Conservation (phyloP, 2,329 filamentous ascomycete genomes). For the Aspergillus terreus region DNA sequence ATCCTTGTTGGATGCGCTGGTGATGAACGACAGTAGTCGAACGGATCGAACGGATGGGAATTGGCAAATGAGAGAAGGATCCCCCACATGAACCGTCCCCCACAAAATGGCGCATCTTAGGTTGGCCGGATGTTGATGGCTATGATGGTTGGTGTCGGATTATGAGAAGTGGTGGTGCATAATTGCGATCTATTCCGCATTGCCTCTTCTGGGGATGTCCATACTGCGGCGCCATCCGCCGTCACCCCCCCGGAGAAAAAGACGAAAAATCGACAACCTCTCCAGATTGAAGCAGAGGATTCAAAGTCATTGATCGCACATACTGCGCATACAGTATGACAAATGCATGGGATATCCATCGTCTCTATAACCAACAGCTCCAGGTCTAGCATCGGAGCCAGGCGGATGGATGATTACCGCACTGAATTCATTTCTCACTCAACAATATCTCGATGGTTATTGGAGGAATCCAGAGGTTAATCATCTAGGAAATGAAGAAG, state of each 20-base stretch:
- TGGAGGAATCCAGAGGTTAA: too few species aligned
- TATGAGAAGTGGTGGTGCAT: neutral
- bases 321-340: too few species aligned
- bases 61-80: conserved; percentile 16
- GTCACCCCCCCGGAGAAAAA: neutral
- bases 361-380: too few species aligned
- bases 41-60: conserved; percentile 9
- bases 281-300: neutral
- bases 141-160: neutral
- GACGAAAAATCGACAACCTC: neutral
- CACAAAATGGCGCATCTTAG: conserved; percentile 17
- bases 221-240: conserved; percentile 18
- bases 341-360: too few species aligned
- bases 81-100: conserved; percentile 19
- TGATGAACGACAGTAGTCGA: neutral
- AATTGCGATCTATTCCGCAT: conserved; percentile 2
- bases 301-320: too few species aligned
- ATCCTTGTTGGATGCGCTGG: neutral
- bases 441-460: too few species aligned
- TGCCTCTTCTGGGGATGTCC: conserved; percentile 7
- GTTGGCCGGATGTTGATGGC: neutral
- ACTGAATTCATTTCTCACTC: too few species aligned
- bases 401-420: too few species aligned
- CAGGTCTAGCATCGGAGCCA: too few species aligned
- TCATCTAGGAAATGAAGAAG: too few species aligned